These are phyloP conservation scores for Excoecaria cochinchinensis DNA, from an alignment of 345 rosid genomes.

Conservation along the genomic window DNA sequence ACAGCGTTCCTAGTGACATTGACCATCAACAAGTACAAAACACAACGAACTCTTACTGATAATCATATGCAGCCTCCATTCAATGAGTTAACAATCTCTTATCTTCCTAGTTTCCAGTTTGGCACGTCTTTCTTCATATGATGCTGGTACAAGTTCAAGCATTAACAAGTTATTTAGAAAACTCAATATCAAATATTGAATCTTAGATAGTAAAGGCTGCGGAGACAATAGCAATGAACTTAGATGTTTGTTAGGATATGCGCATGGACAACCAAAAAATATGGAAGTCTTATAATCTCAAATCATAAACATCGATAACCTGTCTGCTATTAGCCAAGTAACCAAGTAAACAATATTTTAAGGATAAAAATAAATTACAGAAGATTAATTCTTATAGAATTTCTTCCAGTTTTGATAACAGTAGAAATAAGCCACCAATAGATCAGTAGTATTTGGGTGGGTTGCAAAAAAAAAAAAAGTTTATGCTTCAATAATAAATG, in stretches of 20 bases:
- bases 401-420: too few relatives aligned
- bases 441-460: too few relatives aligned
- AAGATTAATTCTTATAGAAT: too few relatives aligned
- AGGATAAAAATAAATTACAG: too few relatives aligned
- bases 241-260: slow-evolving; percentile 2
- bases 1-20: not conserved
- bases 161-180: slow-evolving; percentile 3
- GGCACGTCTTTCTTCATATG: slow-evolving; percentile 71
- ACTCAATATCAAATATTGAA: not conserved
- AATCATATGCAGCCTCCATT: not conserved
- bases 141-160: slow-evolving; percentile 44
- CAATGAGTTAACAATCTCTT: not conserved
- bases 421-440: too few relatives aligned
- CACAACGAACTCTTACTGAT: not conserved
- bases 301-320: not conserved
- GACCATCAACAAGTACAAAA: not conserved
- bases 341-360: too few relatives aligned
- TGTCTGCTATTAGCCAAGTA: not conserved
- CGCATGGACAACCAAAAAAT: not conserved
- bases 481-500: too few relatives aligned
- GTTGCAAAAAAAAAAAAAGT: too few relatives aligned
- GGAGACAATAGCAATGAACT: not conserved
- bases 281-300: too few relatives aligned
- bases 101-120: slow-evolving; percentile 32
- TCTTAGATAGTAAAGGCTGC: not conserved